Evolutionary conservation across 495 filamentous ascomycete genomes (phyloP), one percentile per base, ranked within the genome.

Genomic region (Penicillium soppii): DNA sequence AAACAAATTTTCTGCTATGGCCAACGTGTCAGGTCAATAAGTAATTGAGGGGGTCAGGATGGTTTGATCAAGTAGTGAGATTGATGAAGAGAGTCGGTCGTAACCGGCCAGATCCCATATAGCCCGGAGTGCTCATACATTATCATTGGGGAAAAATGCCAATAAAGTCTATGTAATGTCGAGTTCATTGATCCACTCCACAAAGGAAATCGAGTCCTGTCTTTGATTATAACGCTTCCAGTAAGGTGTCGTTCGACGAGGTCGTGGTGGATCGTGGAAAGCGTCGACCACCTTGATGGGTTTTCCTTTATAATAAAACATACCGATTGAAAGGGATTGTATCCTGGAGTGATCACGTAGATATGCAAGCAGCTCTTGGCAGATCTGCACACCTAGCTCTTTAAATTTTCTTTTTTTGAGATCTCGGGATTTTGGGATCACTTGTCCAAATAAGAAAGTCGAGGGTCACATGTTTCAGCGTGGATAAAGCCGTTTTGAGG

Each of bases 121-220:
- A n/a, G n/a, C n/a, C n/a, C n/a, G n/a, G n/a, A n/a, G n/a, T n/a
- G n/a, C n/a, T n/a, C n/a, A n/a, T n/a, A n/a, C n/a, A n/a, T n/a
- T n/a, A n/a, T n/a, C n/a, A n/a, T n/a, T n/a, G n/a, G n/a, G n/a
- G n/a, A n/a, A n/a, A n/a, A n/a, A n/a, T n/a, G n/a, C n/a, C n/a
- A n/a, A n/a, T n/a, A n/a, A n/a, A n/a, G n/a, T n/a, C n/a, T n/a
- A n/a, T n/a, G n/a, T n/a, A n/a, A n/a, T n/a, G n/a, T 42, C 12
- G 39, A 42, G 39, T 42, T 42, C 12, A n/a, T 43, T n/a, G 25
- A 43, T 43, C 41, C 41, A 43, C 41, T 43, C 41, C n/a, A 4
- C 19, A 6, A 43, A 43, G 22, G 25, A 30, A 29, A 29, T 43
- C 25, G 23, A 8, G n/a, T 43, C n/a, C 3, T 30, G 41, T 17